These are phyloP conservation scores for Leccinum truebloodii DNA, from an alignment of 768 basidiomycete genomes.

Conservation along the genomic window DNA sequence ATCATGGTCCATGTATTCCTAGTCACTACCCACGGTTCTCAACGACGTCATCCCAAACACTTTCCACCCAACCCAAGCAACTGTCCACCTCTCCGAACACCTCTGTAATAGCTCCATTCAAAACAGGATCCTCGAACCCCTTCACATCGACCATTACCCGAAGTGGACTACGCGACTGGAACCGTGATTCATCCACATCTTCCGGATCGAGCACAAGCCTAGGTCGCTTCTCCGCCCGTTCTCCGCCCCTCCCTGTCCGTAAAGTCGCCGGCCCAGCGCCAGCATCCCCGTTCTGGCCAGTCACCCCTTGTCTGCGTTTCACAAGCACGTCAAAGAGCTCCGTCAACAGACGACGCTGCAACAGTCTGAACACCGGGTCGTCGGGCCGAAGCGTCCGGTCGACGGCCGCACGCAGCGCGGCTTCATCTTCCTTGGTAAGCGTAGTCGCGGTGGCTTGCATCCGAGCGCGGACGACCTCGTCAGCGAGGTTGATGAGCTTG, in stretches of 20 bases:
- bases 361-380: slow-evolving; percentile 67
- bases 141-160: slow-evolving; percentile 39
- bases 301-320: slow-evolving; percentile 14
- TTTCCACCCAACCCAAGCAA: slow-evolving; percentile 54
- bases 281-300: background rate
- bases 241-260: slow-evolving; percentile 33
- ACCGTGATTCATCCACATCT: slow-evolving; percentile 17
- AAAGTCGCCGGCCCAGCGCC: slow-evolving; percentile 26
- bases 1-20: background rate
- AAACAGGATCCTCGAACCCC: slow-evolving; percentile 67
- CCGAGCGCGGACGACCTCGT: slow-evolving; percentile 66
- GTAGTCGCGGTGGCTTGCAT: slow-evolving; percentile 19
- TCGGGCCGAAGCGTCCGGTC: slow-evolving; percentile 58
- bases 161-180: slow-evolving; percentile 1
- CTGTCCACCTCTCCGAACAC: slow-evolving; percentile 40
- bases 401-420: slow-evolving; percentile 56
- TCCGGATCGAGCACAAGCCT: slow-evolving; percentile 28
- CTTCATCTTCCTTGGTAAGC: slow-evolving; percentile 46
- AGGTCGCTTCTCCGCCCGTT: slow-evolving; percentile 28
- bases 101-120: slow-evolving; percentile 46
- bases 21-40: slow-evolving; percentile 8
- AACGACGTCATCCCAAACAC: slow-evolving; percentile 53
- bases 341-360: slow-evolving; percentile 57
- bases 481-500: slow-evolving; percentile 68
- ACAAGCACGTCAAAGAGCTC: slow-evolving; percentile 37